Percentiles rank a stretch among this genome's conserved stretches.
phyloP scores from a whole-genome alignment of 1,284 basidiomycete species.

The Irpex sp. region DNA sequence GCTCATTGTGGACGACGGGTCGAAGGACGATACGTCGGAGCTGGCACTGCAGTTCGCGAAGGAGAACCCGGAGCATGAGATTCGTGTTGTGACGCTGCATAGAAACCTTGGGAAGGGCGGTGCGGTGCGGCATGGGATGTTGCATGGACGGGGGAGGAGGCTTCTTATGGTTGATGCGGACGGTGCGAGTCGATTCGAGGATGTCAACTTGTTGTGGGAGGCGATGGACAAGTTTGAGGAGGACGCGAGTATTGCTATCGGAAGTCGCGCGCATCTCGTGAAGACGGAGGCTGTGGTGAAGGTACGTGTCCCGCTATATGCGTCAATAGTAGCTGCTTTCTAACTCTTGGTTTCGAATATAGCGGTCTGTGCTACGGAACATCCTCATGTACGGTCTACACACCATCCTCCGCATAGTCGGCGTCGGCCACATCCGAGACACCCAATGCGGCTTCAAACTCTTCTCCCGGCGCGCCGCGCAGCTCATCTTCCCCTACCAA shows the following conservation, averaged over 20 bases:
- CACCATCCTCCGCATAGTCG: conserved; percentile 77
- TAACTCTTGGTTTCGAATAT: not conserved
- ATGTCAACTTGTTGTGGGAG: conserved; percentile 71
- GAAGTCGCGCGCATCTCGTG: conserved; percentile 89
- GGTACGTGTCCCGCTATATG: conserved; percentile 35
- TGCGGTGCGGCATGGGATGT: conserved; percentile 86
- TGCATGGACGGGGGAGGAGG: conserved; percentile 74
- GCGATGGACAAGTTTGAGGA: conserved; percentile 60
- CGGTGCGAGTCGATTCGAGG: conserved; percentile 84
- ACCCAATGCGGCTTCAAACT: conserved; percentile 98
- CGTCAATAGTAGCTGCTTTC: not conserved
- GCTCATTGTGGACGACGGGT: conserved; percentile 89
- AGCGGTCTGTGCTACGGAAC: conserved; percentile 87
- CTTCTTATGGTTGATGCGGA: conserved; percentile 93
- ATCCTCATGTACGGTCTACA: conserved; percentile 92
- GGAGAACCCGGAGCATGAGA: conserved; percentile 47
- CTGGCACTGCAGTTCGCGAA: conserved; percentile 64
- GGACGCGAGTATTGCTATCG: conserved; percentile 67
- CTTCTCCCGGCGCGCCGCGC: conserved; percentile 78
- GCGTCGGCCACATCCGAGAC: conserved; percentile 85
- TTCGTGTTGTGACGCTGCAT: conserved; percentile 77
- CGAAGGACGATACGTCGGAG: conserved; percentile 68
- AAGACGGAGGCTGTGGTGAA: conserved; percentile 93
- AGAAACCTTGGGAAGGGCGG: conserved; percentile 90
- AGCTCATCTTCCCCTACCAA: conserved; percentile 78